A percentile compares a stretch with the other conserved stretches of the same genome.
Conservation (phyloP, 176 grass and related monocot species). For the Triticum timopheevii region DNA sequence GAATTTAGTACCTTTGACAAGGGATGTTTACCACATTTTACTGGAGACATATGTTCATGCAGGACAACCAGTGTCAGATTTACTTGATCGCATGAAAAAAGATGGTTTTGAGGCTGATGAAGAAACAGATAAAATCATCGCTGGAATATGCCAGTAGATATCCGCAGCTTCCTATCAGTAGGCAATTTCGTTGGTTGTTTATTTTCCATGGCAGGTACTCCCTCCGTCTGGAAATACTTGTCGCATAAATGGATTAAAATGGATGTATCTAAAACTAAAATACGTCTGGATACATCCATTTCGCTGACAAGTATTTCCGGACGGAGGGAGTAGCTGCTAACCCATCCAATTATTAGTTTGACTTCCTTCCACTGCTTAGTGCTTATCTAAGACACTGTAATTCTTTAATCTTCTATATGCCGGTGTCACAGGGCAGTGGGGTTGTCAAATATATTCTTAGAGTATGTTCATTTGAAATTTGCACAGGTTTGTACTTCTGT, state of each 20-base stretch:
- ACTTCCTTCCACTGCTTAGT: background rate
- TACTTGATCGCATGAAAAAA: conserved; percentile 59
- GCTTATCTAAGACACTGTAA: background rate
- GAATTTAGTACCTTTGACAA: conserved; percentile 37
- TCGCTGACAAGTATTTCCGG: too few relatives aligned
- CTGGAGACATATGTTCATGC: conserved; percentile 44
- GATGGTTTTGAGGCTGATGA: conserved; percentile 54
- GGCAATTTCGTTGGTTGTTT: background rate
- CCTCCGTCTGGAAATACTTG: too few relatives aligned
- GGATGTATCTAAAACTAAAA: too few relatives aligned
- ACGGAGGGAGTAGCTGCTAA: background rate
- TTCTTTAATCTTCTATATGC: background rate
- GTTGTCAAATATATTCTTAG: background rate
- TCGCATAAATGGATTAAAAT: too few relatives aligned
- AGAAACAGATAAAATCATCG: conserved; percentile 48
- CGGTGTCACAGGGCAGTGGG: background rate
- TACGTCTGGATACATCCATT: too few relatives aligned
- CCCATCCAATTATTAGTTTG: background rate
- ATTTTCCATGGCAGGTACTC: background rate
- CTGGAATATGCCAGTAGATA: conserved; percentile 30
- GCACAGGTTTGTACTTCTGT: background rate
- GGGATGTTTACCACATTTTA: conserved; percentile 54
- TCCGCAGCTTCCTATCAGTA: background rate
- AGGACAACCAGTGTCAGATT: conserved; percentile 22
- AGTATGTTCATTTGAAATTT: background rate